A percentile compares a stretch with the other conserved stretches of the same genome.
phyloP scores from a whole-genome alignment of 2,329 filamentous ascomycete species.

The Aspergillus amoenus region DNA sequence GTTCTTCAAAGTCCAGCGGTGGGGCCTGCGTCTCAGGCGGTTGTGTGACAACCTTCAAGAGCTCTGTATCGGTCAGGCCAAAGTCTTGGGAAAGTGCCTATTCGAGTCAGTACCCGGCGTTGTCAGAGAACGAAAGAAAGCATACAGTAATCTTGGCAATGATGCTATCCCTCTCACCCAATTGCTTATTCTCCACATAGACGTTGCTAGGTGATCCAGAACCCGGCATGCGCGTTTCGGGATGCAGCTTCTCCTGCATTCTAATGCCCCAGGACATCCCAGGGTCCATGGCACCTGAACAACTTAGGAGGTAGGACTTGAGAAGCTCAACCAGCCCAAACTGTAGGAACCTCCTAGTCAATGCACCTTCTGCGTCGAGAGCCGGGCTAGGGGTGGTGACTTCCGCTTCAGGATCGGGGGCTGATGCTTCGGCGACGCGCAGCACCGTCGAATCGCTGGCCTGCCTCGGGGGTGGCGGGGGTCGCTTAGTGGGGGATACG shows the following conservation, averaged over 20 bases:
- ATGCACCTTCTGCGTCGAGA: conserved; percentile 46
- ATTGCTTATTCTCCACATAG: conserved; percentile 50
- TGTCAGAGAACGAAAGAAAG: background rate
- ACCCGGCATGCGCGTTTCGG: conserved; percentile 50
- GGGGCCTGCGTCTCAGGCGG: conserved; percentile 40
- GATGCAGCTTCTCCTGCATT: conserved; percentile 59
- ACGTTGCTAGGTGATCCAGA: conserved; percentile 51
- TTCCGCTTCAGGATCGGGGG: conserved; percentile 60
- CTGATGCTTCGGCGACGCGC: conserved; percentile 33
- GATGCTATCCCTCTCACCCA: conserved; percentile 55
- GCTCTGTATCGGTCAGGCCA: conserved; percentile 48
- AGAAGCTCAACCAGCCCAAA: conserved; percentile 62
- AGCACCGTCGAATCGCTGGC: conserved; percentile 49
- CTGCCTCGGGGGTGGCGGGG: conserved; percentile 58
- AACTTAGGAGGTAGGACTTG: conserved; percentile 58
- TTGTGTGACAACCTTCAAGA: conserved; percentile 47
- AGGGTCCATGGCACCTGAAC: conserved; percentile 34
- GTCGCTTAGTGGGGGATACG: conserved; percentile 57
- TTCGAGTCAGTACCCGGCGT: conserved; percentile 6
- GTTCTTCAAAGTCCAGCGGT: conserved; percentile 54
- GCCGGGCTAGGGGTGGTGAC: conserved; percentile 38
- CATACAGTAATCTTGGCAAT: conserved; percentile 56
- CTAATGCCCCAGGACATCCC: conserved; percentile 48
- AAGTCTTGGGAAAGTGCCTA: conserved; percentile 56
- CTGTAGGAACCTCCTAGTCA: conserved; percentile 58